A percentile compares a stretch with the other conserved stretches of the same genome.
phyloP scores from a whole-genome alignment of 2,329 filamentous ascomycete species.

The Microdochium nivale region DNA sequence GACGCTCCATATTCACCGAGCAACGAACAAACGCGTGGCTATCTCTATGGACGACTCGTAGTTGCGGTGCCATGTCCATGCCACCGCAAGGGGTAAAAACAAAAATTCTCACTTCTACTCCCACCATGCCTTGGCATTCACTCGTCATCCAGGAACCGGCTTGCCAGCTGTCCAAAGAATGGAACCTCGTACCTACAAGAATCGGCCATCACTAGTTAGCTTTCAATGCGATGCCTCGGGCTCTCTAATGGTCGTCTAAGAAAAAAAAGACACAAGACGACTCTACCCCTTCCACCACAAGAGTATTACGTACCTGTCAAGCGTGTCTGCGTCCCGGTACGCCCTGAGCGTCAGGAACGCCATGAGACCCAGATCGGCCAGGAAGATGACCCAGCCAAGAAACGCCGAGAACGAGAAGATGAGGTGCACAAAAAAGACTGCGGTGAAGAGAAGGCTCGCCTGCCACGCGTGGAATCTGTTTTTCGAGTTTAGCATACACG shows the following conservation, averaged over 20 bases:
- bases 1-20: too few species aligned
- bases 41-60: too few species aligned
- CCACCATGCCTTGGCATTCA: slow-evolving; percentile 14
- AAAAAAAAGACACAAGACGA: too few species aligned
- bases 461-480: slow-evolving; percentile 94
- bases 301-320: slow-evolving; percentile 53
- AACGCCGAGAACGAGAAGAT: slow-evolving; percentile 79
- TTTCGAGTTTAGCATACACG: too few species aligned
- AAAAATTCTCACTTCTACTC: too few species aligned
- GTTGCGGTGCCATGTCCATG: too few species aligned
- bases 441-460: slow-evolving; percentile 72
- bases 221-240: too few species aligned
- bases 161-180: slow-evolving; percentile 77
- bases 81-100: too few species aligned
- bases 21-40: too few species aligned
- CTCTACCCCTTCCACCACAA: too few species aligned
- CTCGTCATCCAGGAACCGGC: slow-evolving; percentile 85
- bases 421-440: slow-evolving; percentile 68
- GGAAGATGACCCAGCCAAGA: slow-evolving; percentile 74
- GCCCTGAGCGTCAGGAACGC: slow-evolving; percentile 69
- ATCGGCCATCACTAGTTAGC: slow-evolving; percentile 13
- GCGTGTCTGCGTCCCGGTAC: slow-evolving; percentile 70
- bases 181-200: slow-evolving; percentile 70
- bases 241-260: neutral
- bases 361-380: slow-evolving; percentile 68